Conservation (phyloP, 1,284 basidiomycete genomes). For the Testicularia cyperi region DNA sequence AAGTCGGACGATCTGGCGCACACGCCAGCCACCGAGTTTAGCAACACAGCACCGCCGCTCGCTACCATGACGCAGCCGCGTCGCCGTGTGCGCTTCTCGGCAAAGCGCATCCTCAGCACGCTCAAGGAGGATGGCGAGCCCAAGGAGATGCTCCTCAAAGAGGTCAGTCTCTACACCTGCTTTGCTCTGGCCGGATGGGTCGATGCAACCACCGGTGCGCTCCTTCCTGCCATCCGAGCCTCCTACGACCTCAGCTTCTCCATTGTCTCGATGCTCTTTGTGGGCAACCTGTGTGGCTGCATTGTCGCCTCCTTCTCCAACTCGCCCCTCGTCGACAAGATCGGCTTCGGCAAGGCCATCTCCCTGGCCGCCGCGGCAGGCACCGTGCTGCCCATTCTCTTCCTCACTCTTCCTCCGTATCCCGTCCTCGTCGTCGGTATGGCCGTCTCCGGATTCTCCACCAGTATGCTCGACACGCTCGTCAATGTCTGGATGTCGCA, state of each 20-base stretch:
- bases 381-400: conserved; percentile 16
- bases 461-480: conserved; percentile 19
- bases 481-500: conserved; percentile 35
- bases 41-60: too few relatives aligned
- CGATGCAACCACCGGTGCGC: conserved; percentile 36
- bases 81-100: not conserved
- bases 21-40: too few relatives aligned
- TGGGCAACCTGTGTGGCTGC: conserved; percentile 38
- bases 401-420: conserved; percentile 38
- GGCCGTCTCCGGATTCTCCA: conserved; percentile 22
- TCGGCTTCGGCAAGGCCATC: conserved; percentile 34
- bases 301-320: conserved; percentile 23
- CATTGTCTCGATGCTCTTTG: conserved; percentile 35
- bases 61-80: too few relatives aligned
- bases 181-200: conserved; percentile 37
- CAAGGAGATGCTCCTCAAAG: conserved; percentile 27
- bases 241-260: conserved; percentile 30
- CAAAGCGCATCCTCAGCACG: not conserved
- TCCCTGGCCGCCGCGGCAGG: conserved; percentile 13
- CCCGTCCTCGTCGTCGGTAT: conserved; percentile 32
- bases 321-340: conserved; percentile 22
- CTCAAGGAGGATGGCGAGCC: not conserved
- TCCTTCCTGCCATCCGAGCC: conserved; percentile 34
- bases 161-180: conserved; percentile 26
- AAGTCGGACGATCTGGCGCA: too few relatives aligned